Percentiles rank a stretch among this genome's conserved stretches.
phyloP scores from a whole-genome alignment of 2,329 filamentous ascomycete genomes.

The Penicillium sp. region DNA sequence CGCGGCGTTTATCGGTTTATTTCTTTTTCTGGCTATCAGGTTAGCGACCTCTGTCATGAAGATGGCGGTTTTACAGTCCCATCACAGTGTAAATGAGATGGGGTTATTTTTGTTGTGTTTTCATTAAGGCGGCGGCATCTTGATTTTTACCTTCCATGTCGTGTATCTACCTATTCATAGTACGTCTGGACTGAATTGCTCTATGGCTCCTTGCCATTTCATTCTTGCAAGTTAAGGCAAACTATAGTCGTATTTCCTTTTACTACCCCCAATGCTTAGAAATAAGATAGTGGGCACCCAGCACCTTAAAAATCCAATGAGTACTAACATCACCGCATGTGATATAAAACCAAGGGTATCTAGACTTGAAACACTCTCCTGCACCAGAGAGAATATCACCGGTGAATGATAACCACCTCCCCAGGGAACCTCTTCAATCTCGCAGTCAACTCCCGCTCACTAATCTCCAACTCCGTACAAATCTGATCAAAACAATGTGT shows the following conservation, averaged over 20 bases:
- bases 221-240: background rate
- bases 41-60: background rate
- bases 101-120: background rate
- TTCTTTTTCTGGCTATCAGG: background rate
- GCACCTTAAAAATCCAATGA: too few species aligned
- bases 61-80: background rate
- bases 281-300: background rate
- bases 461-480: slow-evolving; percentile 51
- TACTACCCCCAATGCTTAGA: background rate
- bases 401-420: slow-evolving; percentile 49
- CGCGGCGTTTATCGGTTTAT: slow-evolving; percentile 17
- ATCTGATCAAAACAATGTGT: slow-evolving; percentile 53
- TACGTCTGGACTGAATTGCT: background rate
- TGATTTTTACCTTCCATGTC: background rate
- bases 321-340: background rate
- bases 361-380: background rate
- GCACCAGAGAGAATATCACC: slow-evolving; percentile 27
- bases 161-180: background rate
- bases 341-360: background rate
- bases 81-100: background rate
- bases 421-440: slow-evolving; percentile 45
- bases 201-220: background rate
- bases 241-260: background rate
- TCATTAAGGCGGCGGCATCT: background rate
- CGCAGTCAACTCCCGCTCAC: slow-evolving; percentile 46